phyloP scores from a whole-genome alignment of 1,139 yeast species.

The Nadsonia commutata region DNA sequence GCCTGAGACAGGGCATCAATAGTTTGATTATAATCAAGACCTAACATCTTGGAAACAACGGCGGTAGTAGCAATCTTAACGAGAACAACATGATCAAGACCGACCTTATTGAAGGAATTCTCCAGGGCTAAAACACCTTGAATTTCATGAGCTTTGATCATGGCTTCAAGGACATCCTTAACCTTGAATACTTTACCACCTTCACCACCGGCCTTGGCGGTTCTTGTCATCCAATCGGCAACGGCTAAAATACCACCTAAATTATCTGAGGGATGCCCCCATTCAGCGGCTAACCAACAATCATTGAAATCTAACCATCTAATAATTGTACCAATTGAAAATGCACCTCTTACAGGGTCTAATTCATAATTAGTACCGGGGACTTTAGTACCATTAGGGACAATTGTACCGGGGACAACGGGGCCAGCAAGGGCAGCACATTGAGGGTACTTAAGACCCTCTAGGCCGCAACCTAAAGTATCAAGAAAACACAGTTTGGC shows the following conservation, averaged over 20 bases:
- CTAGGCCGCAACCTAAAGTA: conserved; percentile 47
- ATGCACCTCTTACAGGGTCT: conserved; percentile 45
- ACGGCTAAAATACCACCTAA: conserved; percentile 44
- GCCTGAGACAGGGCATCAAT: conserved; percentile 43
- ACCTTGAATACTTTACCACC: conserved; percentile 32
- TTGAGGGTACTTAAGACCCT: conserved; percentile 39
- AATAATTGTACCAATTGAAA: conserved; percentile 39
- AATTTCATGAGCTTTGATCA: conserved; percentile 50
- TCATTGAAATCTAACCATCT: conserved; percentile 49
- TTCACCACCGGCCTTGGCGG: conserved; percentile 27
- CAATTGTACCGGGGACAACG: conserved; percentile 38
- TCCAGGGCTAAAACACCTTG: conserved; percentile 44
- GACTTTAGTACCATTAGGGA: conserved; percentile 39
- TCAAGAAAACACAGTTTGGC: conserved; percentile 40
- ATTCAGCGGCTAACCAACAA: conserved; percentile 52
- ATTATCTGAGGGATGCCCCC: conserved; percentile 54
- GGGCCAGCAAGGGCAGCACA: conserved; percentile 37
- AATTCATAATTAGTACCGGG: conserved; percentile 36
- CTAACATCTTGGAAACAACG: conserved; percentile 40
- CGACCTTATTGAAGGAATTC: conserved; percentile 43
- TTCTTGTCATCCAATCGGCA: conserved; percentile 39
- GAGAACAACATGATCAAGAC: conserved; percentile 43
- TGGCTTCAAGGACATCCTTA: conserved; percentile 35
- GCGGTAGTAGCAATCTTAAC: conserved; percentile 52
- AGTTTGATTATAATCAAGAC: conserved; percentile 35